Evolutionary conservation across 2,329 filamentous ascomycete genomes (phyloP), one percentile per base, ranked within the genome.

Genomic region (Diatrype stigma): DNA sequence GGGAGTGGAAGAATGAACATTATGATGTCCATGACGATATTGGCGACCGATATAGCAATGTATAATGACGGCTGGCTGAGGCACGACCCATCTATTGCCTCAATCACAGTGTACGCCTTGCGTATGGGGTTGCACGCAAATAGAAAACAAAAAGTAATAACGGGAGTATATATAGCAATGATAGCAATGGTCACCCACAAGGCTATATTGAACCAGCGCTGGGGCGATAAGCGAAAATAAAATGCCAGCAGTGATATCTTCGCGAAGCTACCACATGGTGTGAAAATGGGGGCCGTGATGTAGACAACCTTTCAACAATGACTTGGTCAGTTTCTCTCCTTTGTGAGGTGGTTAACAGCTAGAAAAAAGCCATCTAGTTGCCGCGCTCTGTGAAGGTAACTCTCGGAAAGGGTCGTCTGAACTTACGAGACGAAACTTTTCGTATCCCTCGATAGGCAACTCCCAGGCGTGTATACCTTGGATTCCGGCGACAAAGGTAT

Each of bases 1-100:
- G 65, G 66, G 46, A 73, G 66, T 2, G 73, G 72, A n/a, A n/a
- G n/a, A n/a, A n/a, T n/a, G n/a, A n/a, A n/a, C n/a, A n/a, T n/a
- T n/a, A n/a, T n/a, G n/a, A 74, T 37, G 56, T 74, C 70, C 11
- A 71, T 73, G 34, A 69, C 37, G 44, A 74, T 70, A 56, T 73
- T 72, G 19, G 72, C 58, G 6, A 65, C 67, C 0, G 71, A 70
- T 47, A 71, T 71, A 38, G 64, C 60, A n/a, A 74, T 64, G 56
- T 74, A 73, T 54, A 74, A 69, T 12, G 68, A 59, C 32, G 70
- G 67, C 47, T 71, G 68, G 42, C 69, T 55, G 46, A 75, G 63
- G 56, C 73, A 75, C 37, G n/a, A 14, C 19, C 30, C 45, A 19
- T 35, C 45, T 11, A 16, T 59, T 61, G 16, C 68, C 54, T 37